Conservation (phyloP, 139 green algal species). For the Chara braunii region DNA sequence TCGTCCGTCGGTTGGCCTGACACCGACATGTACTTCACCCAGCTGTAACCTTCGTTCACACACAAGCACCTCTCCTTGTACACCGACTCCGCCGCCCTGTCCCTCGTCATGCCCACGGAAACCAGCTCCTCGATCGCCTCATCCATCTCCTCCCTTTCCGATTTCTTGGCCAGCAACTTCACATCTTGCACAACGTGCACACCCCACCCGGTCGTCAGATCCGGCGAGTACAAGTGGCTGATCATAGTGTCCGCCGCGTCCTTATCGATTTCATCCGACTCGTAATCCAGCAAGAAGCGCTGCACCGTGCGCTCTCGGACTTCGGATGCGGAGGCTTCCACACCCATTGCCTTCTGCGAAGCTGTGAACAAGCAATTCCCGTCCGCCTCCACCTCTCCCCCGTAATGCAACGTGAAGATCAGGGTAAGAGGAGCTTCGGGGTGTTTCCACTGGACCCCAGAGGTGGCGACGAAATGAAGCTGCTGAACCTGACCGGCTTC, state of each 20-base stretch:
- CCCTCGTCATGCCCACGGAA: slow-evolving; percentile 20
- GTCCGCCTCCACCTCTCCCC: slow-evolving; percentile 24
- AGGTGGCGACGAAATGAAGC: slow-evolving; percentile 3
- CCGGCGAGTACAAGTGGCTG: slow-evolving; percentile 29
- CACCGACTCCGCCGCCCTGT: slow-evolving; percentile 14
- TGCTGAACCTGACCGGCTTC: slow-evolving; percentile 6
- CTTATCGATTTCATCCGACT: slow-evolving; percentile 1
- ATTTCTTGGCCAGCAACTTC: slow-evolving; percentile 19
- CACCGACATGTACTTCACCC: slow-evolving; percentile 29
- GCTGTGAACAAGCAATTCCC: slow-evolving; percentile 35
- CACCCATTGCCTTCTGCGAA: not conserved
- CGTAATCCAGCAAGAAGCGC: slow-evolving; percentile 23
- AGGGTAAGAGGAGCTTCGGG: not conserved
- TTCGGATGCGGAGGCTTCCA: not conserved
- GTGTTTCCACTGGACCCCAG: slow-evolving; percentile 23
- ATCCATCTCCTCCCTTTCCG: slow-evolving; percentile 7
- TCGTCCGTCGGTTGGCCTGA: slow-evolving; percentile 10
- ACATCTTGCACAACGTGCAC: slow-evolving; percentile 37
- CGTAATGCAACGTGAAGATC: slow-evolving; percentile 28
- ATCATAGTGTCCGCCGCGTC: slow-evolving; percentile 4
- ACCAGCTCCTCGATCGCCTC: slow-evolving; percentile 17
- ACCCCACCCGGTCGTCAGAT: slow-evolving; percentile 31
- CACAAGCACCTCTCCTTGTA: slow-evolving; percentile 16
- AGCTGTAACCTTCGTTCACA: slow-evolving; percentile 12
- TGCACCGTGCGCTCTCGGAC: slow-evolving; percentile 7